phyloP scores from a whole-genome alignment of 1,284 basidiomycete species.

The Cryptococcus sp. region DNA sequence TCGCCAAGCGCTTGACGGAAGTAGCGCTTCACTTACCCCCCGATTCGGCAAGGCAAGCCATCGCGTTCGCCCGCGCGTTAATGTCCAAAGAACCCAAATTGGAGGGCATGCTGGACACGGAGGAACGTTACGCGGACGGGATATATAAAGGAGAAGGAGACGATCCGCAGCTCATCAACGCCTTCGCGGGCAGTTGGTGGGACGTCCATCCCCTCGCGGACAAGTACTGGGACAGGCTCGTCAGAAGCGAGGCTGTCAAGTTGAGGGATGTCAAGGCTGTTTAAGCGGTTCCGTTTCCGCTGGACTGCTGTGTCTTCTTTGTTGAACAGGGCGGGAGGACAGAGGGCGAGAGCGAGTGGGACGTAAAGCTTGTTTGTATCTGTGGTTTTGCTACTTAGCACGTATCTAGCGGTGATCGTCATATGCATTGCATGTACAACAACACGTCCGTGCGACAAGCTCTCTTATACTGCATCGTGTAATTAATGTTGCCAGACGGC shows the following conservation, averaged over 20 bases:
- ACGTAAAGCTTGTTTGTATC: too few relatives aligned
- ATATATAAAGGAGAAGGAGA: slow-evolving; percentile 78
- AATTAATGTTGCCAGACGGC: too few relatives aligned
- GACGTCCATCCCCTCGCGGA: slow-evolving; percentile 49
- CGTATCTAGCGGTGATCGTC: too few relatives aligned
- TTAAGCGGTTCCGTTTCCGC: slow-evolving; percentile 6
- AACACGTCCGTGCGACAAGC: too few relatives aligned
- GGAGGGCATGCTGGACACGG: slow-evolving; percentile 79
- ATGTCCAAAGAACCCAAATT: slow-evolving; percentile 76
- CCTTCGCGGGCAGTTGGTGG: slow-evolving; percentile 54
- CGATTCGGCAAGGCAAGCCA: slow-evolving; percentile 63
- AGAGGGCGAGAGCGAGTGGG: too few relatives aligned
- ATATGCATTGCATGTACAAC: too few relatives aligned
- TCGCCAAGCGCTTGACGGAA: slow-evolving; percentile 83
- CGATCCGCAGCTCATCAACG: slow-evolving; percentile 72
- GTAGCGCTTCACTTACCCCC: slow-evolving; percentile 80
- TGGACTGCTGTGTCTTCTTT: neutral
- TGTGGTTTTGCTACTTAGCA: too few relatives aligned
- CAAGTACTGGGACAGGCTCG: slow-evolving; percentile 51
- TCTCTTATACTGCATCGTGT: too few relatives aligned
- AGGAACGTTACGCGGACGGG: slow-evolving; percentile 79
- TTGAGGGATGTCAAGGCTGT: slow-evolving; percentile 43
- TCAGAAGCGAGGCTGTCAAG: slow-evolving; percentile 46
- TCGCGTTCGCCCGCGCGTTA: slow-evolving; percentile 72
- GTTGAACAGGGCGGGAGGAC: neutral